Evolutionary conservation across 1,284 basidiomycete species (phyloP), one percentile per base, ranked within the genome.

Genomic region (Malassezia cuniculi): DNA sequence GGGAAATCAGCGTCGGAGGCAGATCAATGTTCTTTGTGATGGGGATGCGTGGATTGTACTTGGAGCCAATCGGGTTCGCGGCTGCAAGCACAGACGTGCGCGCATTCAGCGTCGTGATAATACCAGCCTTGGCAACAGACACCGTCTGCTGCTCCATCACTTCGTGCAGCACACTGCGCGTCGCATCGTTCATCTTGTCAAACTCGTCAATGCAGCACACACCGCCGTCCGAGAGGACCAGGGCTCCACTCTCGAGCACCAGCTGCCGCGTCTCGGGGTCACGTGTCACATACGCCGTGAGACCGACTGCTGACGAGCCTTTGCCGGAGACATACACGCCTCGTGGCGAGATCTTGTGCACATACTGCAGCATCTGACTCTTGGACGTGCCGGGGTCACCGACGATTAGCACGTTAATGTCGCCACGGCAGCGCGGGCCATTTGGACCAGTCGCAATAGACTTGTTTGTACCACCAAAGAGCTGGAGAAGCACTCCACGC

Each of bases 61-160:
- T 86, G 1, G 85, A 90, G 22, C 86, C 85, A 22, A 95, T 82
- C 1, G 90, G 90, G 69, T 99, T 97, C 27, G 90, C 90, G 6
- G 89, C 90, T 1, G 90, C 90, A 3, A 97, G 74, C 53, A 97
- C 87, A 0, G 93, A 97, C 0, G 90, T 95, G 24, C 93, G 77
- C 0, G 93, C 90, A 57, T 97, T 97, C 50, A 97, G 74, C 0
- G 93, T 95, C 1, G 90, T 97, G 66, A 95, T 97, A 61, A 97
- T 97, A 8, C 93, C 93, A 0, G 90, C 90, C 70, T 97, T 97
- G n/a, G 93, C 93, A 47, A 97, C 90, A 2, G 89, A 95, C 3
- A 97, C 87, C 0, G 90, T 97, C 81, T 97, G 90, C 80, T 97
- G 90, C 76, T 97, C 90, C 90, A 97, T 97, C 27, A 95, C 93